phyloP scores from a whole-genome alignment of 106 monocot species.

The Chionographis japonica region DNA sequence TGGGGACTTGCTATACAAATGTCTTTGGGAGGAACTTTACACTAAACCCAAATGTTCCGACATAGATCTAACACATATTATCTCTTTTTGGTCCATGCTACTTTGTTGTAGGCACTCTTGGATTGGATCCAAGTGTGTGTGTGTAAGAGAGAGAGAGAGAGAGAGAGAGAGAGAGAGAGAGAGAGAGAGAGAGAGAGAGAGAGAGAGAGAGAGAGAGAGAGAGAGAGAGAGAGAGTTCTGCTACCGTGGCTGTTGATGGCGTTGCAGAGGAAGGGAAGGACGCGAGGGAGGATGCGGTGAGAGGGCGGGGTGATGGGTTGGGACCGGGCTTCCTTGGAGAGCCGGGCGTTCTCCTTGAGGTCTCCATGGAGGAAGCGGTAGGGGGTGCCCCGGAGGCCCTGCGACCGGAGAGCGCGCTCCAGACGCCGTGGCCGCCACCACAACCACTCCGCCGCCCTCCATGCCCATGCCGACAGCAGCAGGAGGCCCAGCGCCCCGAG shows the following conservation, averaged over 20 bases:
- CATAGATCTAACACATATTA: no score
- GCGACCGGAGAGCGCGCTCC: conserved; percentile 39
- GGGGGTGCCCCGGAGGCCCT: conserved; percentile 47
- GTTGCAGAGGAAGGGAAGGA: conserved; percentile 20
- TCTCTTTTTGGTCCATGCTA: no score
- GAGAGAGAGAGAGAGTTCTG: neutral
- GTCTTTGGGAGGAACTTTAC: no score
- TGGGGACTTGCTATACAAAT: no score
- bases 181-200: no score
- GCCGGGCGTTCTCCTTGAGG: conserved; percentile 11
- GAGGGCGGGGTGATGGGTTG: conserved; percentile 33
- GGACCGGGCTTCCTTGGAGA: conserved; percentile 20
- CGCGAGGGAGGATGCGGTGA: conserved; percentile 37
- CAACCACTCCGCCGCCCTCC: conserved; percentile 11
- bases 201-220: no score
- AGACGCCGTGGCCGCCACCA: conserved; percentile 40
- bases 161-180: no score
- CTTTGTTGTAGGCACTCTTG: no score
- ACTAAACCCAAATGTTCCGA: no score
- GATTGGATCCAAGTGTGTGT: no score
- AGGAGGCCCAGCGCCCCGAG: neutral
- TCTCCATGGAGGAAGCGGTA: conserved; percentile 40
- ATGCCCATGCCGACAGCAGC: neutral
- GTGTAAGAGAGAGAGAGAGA: no score
- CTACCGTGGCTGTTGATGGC: conserved; percentile 3